Conservation (phyloP, 2,329 filamentous ascomycete genomes). For the Fusarium sp. region DNA sequence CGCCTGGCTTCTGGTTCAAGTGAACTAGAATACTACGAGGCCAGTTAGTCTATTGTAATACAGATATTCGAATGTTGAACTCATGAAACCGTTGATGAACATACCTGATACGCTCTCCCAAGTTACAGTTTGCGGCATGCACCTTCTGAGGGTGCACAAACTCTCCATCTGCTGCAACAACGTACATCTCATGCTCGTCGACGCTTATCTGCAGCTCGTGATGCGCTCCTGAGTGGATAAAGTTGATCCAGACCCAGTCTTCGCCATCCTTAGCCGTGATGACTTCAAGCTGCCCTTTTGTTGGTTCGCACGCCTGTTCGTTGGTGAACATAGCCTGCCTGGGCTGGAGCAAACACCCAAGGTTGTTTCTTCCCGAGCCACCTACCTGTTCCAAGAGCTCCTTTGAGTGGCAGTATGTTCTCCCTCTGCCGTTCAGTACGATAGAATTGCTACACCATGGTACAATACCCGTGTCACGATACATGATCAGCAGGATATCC, state of each 20-base stretch:
- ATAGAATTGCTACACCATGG: neutral
- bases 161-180: neutral
- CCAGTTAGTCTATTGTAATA: neutral
- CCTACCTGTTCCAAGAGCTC: neutral
- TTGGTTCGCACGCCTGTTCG: neutral
- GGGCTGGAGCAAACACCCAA: neutral
- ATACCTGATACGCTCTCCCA: neutral
- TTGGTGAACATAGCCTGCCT: neutral
- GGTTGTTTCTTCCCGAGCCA: neutral
- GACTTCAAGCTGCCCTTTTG: neutral
- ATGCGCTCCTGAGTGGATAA: neutral
- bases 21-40: neutral
- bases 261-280: neutral
- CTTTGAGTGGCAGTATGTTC: conserved; percentile 15
- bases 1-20: neutral
- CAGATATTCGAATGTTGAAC: neutral
- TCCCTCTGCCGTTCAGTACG: neutral
- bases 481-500: neutral
- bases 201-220: neutral
- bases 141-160: neutral
- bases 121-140: neutral
- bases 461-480: neutral
- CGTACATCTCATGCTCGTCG: neutral
- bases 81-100: neutral
- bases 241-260: neutral